Conservation (phyloP, 2,329 filamentous ascomycete genomes). For the Fusarium chuoi region DNA sequence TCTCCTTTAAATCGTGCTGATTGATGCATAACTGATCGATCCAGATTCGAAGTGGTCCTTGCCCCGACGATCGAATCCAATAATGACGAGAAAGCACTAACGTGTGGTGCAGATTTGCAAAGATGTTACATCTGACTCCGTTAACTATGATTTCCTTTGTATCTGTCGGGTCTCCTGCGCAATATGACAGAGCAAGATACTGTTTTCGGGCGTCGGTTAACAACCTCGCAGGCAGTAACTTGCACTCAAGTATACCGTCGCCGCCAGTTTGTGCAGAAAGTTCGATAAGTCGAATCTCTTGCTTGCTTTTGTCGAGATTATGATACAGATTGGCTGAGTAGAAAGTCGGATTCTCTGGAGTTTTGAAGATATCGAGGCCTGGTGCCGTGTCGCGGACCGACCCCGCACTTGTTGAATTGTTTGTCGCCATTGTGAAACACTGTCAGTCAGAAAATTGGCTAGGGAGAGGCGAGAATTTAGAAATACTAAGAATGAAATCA, state of each 20-base stretch:
- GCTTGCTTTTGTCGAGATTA: accelerated
- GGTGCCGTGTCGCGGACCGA: accelerated
- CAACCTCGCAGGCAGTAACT: accelerated
- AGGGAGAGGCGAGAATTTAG: no score
- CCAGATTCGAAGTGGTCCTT: accelerated
- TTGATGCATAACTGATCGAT: neutral
- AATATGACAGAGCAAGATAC: accelerated
- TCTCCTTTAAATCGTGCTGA: accelerated
- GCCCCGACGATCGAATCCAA: accelerated
- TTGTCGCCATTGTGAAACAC: neutral
- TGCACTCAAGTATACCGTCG: neutral
- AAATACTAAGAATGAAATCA: no score
- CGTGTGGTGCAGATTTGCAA: accelerated
- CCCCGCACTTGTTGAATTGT: accelerated
- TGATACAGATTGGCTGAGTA: neutral
- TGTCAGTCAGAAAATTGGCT: no score
- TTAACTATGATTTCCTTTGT: accelerated
- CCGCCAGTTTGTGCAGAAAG: neutral
- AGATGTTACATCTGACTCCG: accelerated
- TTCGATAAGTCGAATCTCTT: neutral
- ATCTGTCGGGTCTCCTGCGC: accelerated
- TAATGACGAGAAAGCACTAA: accelerated
- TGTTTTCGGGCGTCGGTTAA: accelerated
- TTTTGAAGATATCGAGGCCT: neutral
- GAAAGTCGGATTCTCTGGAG: accelerated